A percentile compares a stretch with the other conserved stretches of the same genome.
Conservation (phyloP, 2,329 filamentous ascomycete species). For the Cladosporium sphaerospermum region DNA sequence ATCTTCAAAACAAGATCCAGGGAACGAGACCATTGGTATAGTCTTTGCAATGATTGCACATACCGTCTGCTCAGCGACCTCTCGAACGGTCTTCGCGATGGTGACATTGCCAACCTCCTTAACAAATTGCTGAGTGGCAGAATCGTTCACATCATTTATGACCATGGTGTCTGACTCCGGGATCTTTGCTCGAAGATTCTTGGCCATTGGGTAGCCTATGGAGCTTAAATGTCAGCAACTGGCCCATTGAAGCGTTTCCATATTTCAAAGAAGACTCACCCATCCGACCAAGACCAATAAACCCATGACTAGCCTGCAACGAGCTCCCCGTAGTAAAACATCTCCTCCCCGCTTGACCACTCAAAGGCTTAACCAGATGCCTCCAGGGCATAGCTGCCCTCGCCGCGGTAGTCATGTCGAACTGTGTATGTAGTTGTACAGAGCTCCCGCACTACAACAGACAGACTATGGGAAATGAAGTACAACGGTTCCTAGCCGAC, state of each 20-base stretch:
- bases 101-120: conserved; percentile 50
- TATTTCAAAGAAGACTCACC: conserved; percentile 32
- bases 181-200: conserved; percentile 62
- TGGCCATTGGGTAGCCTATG: conserved; percentile 65
- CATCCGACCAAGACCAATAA: conserved; percentile 47
- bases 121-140: conserved; percentile 51
- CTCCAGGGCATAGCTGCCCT: conserved; percentile 10
- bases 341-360: conserved; percentile 25
- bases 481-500: not conserved
- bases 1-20: conserved; percentile 10
- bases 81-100: conserved; percentile 51
- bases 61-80: conserved; percentile 63
- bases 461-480: no score
- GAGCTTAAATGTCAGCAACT: conserved; percentile 12
- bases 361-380: conserved; percentile 9
- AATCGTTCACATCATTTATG: conserved; percentile 60
- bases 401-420: conserved; percentile 7
- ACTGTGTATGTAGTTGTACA: not conserved
- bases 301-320: conserved; percentile 43
- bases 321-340: conserved; percentile 39
- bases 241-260: no score
- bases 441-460: no score
- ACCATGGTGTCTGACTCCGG: conserved; percentile 56
- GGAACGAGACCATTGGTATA: not conserved
- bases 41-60: conserved; percentile 27